phyloP scores from a whole-genome alignment of 1,284 basidiomycete genomes.

The Malassezia cuniculi region DNA sequence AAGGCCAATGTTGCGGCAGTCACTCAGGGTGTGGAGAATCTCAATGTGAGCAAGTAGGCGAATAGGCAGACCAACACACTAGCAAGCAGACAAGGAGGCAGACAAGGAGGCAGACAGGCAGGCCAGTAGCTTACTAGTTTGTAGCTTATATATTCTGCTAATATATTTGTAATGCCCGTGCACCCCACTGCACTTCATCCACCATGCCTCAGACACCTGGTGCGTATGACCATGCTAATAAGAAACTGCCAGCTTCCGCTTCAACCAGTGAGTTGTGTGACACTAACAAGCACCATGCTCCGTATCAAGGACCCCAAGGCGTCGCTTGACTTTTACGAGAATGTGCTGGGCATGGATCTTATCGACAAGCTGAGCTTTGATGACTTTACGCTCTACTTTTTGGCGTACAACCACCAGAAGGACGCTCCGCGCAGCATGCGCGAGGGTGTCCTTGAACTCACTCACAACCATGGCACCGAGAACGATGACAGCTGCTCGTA shows the following conservation, averaged over 20 bases:
- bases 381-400: conserved; percentile 59
- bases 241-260: conserved; percentile 38
- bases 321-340: conserved; percentile 37
- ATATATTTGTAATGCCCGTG: no score
- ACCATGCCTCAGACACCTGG: conserved; percentile 6
- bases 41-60: conserved; percentile 7
- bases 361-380: conserved; percentile 48
- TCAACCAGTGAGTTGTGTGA: conserved; percentile 28
- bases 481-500: conserved; percentile 29
- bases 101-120: no score
- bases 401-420: conserved; percentile 60
- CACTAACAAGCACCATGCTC: conserved; percentile 59
- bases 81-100: conserved; percentile 9
- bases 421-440: conserved; percentile 50
- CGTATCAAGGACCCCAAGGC: conserved; percentile 72
- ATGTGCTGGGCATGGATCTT: conserved; percentile 71
- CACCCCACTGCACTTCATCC: not conserved
- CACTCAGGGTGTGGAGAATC: conserved; percentile 2
- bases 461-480: conserved; percentile 42
- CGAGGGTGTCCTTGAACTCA: conserved; percentile 49
- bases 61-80: conserved; percentile 8
- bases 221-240: not conserved
- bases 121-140: no score
- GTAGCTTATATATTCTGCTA: no score
- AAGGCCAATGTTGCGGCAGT: conserved; percentile 9